Conservation (phyloP, 2,329 filamentous ascomycete species). For the Ceratocystis cubensis region DNA sequence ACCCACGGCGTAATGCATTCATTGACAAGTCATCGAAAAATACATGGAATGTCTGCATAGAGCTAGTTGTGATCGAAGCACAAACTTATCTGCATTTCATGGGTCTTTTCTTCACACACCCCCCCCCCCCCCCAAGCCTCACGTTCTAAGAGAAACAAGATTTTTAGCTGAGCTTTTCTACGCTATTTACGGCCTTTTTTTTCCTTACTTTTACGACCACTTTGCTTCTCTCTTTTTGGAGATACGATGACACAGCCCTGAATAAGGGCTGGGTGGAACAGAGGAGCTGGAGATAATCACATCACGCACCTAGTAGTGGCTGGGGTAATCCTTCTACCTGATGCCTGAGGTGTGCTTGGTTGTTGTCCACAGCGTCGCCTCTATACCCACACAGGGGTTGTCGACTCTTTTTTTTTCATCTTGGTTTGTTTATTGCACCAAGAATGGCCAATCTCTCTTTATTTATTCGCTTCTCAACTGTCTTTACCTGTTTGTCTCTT, state of each 20-base stretch:
- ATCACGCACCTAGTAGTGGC: background rate
- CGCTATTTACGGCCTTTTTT: conserved; percentile 4
- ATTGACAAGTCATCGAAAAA: background rate
- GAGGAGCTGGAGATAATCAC: background rate
- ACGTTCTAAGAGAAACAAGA: background rate
- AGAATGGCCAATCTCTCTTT: background rate
- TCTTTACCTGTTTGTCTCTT: conserved; percentile 17
- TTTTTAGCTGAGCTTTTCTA: background rate
- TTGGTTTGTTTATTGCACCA: background rate
- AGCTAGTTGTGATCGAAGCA: background rate
- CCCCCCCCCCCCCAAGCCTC: background rate
- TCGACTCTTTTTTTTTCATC: conserved; percentile 10
- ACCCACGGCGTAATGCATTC: conserved; percentile 7
- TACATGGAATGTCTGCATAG: background rate
- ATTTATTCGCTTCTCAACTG: conserved; percentile 11
- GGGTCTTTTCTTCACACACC: background rate
- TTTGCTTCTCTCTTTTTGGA: conserved; percentile 2
- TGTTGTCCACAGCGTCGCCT: background rate
- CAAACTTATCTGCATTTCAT: background rate
- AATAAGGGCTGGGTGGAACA: background rate
- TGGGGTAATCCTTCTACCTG: background rate
- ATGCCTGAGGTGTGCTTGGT: background rate
- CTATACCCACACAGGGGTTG: background rate
- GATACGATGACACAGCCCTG: background rate
- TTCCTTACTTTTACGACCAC: background rate